These are phyloP conservation scores for Peniophora sp. DNA, from an alignment of 1,284 basidiomycete species.

Conservation along the genomic window DNA sequence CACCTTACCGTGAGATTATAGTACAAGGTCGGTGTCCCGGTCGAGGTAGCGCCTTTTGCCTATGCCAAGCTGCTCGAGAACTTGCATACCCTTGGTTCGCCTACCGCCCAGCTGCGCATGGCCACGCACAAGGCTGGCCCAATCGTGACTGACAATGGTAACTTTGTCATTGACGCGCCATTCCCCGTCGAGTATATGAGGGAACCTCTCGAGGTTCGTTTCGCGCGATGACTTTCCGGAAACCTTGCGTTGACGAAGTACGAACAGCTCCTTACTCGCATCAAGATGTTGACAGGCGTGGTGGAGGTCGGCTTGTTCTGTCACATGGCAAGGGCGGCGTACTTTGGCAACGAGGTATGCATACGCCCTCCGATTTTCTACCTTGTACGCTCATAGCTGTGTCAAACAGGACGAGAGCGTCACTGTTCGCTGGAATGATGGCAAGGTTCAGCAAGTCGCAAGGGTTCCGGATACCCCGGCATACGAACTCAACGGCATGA, in stretches of 20 bases:
- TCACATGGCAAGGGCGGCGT: constrained; percentile 88
- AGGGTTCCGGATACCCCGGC: not conserved
- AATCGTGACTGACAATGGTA: constrained; percentile 93
- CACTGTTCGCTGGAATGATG: constrained; percentile 42
- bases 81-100: constrained; percentile 58
- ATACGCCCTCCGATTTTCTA: not conserved
- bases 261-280: constrained; percentile 54
- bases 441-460: constrained; percentile 25
- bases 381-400: not conserved
- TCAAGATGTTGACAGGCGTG: constrained; percentile 93
- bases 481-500: not conserved
- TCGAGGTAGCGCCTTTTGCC: constrained; percentile 96
- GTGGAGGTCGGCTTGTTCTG: constrained; percentile 97
- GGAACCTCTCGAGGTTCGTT: constrained; percentile 42
- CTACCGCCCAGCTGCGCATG: constrained; percentile 74
- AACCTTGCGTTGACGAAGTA: not conserved
- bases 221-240: not conserved
- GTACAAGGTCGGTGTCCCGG: constrained; percentile 88
- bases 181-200: constrained; percentile 67
- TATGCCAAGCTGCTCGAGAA: constrained; percentile 80
- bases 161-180: constrained; percentile 91
- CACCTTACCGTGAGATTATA: constrained; percentile 22
- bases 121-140: constrained; percentile 83
- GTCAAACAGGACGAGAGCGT: constrained; percentile 45
- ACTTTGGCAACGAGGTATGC: constrained; percentile 88